Base-by-base conservation (phyloP, 371 early-diverging fungal species). In the Mortierella sp. region DNA sequence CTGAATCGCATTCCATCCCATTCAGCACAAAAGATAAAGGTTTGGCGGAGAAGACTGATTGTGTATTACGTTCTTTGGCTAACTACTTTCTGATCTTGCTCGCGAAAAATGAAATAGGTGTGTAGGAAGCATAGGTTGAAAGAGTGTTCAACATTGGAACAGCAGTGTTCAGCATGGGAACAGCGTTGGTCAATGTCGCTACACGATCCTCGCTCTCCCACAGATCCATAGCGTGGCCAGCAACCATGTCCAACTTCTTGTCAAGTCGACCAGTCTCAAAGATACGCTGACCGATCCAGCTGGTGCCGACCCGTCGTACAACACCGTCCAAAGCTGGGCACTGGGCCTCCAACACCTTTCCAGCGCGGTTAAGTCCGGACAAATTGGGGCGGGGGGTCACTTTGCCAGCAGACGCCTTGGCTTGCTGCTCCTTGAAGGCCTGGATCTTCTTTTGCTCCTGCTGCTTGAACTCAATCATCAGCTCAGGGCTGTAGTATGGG, bases 241-340 rank as follows among this genome's bases (percentile, higher is more conserved):
- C 68, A 2, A 68, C 58, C 18, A 43, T 30, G 21, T 68, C 68
- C n/a, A 68, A 12, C 21, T 43, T 61, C 24, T 59, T 26, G 30
- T 68, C 68, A 18, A 68, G 8, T 3, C 23, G 47, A 14, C 57
- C 47, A 0, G 24, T 57, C n/a, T 21, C 51, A 4, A 61, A 27
- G 48, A 61, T 49, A 19, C 52, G 54, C 50, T 68, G 68, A 14
- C 61, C 68, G 7, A 68, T 39, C 68, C 68, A 68, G 43, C 68
- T 68, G 10, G 19, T 48, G 3, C 68, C 68, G 7, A 68, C 19
- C 24, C 47, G 57, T 9, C 61, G 60, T 14, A 68, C 52, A 19
- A 55, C 52, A 5, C 45, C 50, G 14, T 60, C 61, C 43, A 68
- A 30, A 2, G 50, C 47, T 13, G 68, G 68, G 50, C 51, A 68